Evolutionary conservation across 257 asterid species (phyloP).

Genomic region (Datura wrightii): DNA sequence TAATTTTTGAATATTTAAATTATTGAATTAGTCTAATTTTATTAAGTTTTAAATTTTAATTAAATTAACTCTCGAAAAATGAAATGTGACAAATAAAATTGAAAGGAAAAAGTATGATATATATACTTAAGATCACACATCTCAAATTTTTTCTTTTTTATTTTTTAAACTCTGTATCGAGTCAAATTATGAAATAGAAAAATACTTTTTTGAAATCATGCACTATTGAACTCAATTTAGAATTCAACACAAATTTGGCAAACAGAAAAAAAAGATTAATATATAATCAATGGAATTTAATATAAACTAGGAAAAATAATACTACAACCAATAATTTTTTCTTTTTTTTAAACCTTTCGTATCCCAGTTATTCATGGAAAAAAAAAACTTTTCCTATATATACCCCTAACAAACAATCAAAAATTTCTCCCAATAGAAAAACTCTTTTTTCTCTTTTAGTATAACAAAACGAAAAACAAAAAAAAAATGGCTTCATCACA

Average conservation of each 20-base stretch:
- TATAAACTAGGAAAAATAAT: not conserved
- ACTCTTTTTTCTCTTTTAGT: not conserved
- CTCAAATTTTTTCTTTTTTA: too few species aligned
- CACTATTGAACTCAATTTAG: not conserved
- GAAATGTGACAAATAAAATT: too few species aligned
- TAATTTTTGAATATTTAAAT: too few species aligned
- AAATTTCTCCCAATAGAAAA: not conserved
- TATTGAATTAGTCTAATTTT: too few species aligned
- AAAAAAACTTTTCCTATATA: not conserved
- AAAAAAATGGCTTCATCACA: slow-evolving; percentile 61
- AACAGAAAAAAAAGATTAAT: not conserved
- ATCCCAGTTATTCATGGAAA: not conserved
- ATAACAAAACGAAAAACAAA: not conserved
- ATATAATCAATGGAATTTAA: not conserved
- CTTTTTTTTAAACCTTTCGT: not conserved
- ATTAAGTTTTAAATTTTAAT: too few species aligned
- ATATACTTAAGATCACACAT: too few species aligned
- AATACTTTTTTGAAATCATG: too few species aligned
- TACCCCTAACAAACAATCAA: not conserved
- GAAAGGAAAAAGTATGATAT: too few species aligned
- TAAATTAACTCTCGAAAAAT: too few species aligned
- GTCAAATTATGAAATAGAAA: too few species aligned
- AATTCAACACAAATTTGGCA: not conserved
- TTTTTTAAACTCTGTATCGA: too few species aligned
- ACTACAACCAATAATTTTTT: not conserved